Conservation (phyloP, 2,329 filamentous ascomycete genomes). For the Trichoderma sp. region DNA sequence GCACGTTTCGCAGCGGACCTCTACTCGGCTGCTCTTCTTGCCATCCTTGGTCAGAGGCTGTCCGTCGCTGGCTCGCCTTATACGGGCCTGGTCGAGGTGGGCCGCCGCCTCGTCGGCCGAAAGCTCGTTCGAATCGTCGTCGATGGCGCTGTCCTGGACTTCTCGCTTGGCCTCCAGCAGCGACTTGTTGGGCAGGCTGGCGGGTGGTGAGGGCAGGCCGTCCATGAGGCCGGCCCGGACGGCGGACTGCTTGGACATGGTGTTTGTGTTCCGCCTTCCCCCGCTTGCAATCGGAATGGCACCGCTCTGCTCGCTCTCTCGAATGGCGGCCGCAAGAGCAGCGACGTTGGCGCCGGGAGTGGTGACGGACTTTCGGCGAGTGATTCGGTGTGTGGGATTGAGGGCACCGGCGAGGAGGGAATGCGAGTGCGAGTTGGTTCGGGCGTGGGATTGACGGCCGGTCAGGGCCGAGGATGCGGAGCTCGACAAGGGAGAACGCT, state of each 20-base stretch:
- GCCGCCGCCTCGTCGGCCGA: conserved; percentile 54
- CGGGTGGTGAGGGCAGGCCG: conserved; percentile 62
- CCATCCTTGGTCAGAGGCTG: conserved; percentile 79
- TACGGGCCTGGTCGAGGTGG: conserved; percentile 49
- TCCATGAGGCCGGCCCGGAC: conserved; percentile 52
- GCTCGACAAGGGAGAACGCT: conserved; percentile 59
- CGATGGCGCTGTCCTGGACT: conserved; percentile 60
- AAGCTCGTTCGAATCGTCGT: conserved; percentile 63
- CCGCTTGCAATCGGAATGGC: conserved; percentile 56
- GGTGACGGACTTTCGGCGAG: conserved; percentile 90
- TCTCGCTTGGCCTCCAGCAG: conserved; percentile 49
- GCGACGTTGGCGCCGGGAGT: conserved; percentile 70
- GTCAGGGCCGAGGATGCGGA: conserved; percentile 58
- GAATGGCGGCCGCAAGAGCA: conserved; percentile 70
- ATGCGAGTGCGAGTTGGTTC: conserved; percentile 79
- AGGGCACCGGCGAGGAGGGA: conserved; percentile 74
- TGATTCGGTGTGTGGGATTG: conserved; percentile 80
- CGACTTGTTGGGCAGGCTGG: conserved; percentile 62
- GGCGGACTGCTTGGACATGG: conserved; percentile 60
- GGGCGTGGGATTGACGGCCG: conserved; percentile 62
- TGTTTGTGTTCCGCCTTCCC: conserved; percentile 60
- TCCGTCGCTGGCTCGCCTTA: conserved; percentile 76
- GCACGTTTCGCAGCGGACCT: conserved; percentile 95
- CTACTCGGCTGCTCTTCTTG: conserved; percentile 77
- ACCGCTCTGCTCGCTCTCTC: conserved; percentile 60